Percentiles rank a stretch among this genome's conserved stretches.
These are phyloP conservation scores for Aspergillus wentii DNA, from an alignment of 495 filamentous ascomycete species.

Conservation along the genomic window DNA sequence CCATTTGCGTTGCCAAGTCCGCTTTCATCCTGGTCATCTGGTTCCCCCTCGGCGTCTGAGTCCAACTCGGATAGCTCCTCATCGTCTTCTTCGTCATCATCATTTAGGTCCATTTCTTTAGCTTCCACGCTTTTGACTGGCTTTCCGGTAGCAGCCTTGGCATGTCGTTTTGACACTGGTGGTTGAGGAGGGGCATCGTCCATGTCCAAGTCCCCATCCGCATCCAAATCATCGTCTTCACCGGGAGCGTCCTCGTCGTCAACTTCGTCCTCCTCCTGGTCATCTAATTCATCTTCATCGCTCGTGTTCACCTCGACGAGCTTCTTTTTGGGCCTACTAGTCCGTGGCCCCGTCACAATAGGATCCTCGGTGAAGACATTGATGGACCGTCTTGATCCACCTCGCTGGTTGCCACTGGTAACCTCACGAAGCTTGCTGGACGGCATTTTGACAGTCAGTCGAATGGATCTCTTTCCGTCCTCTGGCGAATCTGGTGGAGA, in stretches of 20 bases:
- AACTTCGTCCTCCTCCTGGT: slow-evolving; percentile 45
- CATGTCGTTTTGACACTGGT: slow-evolving; percentile 26
- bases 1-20: slow-evolving; percentile 33
- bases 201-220: slow-evolving; percentile 54
- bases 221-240: slow-evolving; percentile 54
- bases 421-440: slow-evolving; percentile 77
- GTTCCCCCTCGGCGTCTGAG: slow-evolving; percentile 47
- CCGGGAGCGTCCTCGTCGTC: slow-evolving; percentile 44
- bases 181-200: slow-evolving; percentile 46
- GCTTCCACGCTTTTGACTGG: slow-evolving; percentile 49
- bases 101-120: slow-evolving; percentile 56
- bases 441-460: slow-evolving; percentile 80
- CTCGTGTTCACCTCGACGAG: slow-evolving; percentile 62
- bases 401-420: slow-evolving; percentile 38
- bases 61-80: slow-evolving; percentile 47
- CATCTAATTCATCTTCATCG: slow-evolving; percentile 50
- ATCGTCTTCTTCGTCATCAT: slow-evolving; percentile 48
- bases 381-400: slow-evolving; percentile 28
- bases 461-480: slow-evolving; percentile 59
- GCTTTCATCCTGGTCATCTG: slow-evolving; percentile 46
- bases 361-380: slow-evolving; percentile 51
- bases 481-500: slow-evolving; percentile 50
- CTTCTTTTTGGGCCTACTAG: slow-evolving; percentile 61
- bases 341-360: slow-evolving; percentile 56
- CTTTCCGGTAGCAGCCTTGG: slow-evolving; percentile 23